A percentile compares a stretch with the other conserved stretches of the same genome.
Evolutionary conservation across 352 stramenopile genomes (phyloP).

Genomic region (Globisporangium canariense): DNA sequence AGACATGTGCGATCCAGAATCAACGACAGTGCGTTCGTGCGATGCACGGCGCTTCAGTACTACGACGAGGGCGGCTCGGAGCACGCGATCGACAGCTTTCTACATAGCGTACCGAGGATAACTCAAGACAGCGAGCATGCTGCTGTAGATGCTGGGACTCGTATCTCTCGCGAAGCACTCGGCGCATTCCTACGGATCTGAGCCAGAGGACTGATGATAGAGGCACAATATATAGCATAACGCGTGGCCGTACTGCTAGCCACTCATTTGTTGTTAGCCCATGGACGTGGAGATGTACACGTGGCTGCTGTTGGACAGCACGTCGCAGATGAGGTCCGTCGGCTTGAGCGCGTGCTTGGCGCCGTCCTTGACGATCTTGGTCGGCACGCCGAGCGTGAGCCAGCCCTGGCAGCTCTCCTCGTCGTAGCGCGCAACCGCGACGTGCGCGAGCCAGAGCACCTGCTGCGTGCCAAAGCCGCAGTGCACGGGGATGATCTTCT

Average conservation of each 20-base stretch:
- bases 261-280: conserved; percentile 14
- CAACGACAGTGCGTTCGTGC: conserved; percentile 17
- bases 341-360: conserved; percentile 43
- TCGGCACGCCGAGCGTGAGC: conserved; percentile 49
- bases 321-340: conserved; percentile 66
- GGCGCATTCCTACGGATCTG: conserved; percentile 12
- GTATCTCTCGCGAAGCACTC: conserved; percentile 10
- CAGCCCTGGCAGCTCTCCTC: conserved; percentile 52
- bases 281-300: conserved; percentile 65
- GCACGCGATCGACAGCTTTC: conserved; percentile 2
- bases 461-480: conserved; percentile 75
- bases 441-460: conserved; percentile 65
- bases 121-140: not conserved
- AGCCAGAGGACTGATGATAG: not conserved
- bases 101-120: not conserved
- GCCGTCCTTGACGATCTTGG: conserved; percentile 33
- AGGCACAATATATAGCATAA: too few species aligned
- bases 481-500: conserved; percentile 70
- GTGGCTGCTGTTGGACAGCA: conserved; percentile 51
- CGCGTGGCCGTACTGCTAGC: not conserved
- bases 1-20: conserved; percentile 4
- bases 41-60: conserved; percentile 25
- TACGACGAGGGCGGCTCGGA: conserved; percentile 18
- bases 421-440: conserved; percentile 68
- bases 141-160: not conserved